These are phyloP conservation scores for Cladorrhinum sp. DNA, from an alignment of 2,329 filamentous ascomycete species.

Conservation along the genomic window DNA sequence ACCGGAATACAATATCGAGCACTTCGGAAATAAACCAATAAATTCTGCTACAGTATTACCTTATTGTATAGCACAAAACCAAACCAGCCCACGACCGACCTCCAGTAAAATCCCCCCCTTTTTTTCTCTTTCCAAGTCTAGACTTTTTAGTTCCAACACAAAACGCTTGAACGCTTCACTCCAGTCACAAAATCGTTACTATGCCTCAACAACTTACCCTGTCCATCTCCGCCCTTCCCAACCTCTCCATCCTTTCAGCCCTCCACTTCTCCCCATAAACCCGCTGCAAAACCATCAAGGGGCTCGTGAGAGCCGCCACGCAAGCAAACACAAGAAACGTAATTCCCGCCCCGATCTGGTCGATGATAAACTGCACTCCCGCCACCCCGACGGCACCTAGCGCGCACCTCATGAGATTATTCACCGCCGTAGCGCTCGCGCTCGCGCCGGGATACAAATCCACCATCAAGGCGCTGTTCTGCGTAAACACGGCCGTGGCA, in stretches of 20 bases:
- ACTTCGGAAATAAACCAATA: too few relatives aligned
- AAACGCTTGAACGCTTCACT: too few relatives aligned
- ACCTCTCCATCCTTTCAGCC: constrained; percentile 15
- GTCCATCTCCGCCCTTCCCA: constrained; percentile 8
- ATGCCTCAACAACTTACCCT: not conserved
- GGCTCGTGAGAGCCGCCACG: constrained; percentile 6
- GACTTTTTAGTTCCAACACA: too few relatives aligned
- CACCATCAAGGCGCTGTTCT: constrained; percentile 33
- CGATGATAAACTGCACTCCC: constrained; percentile 21
- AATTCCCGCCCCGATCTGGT: constrained; percentile 25
- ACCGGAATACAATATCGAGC: too few relatives aligned
- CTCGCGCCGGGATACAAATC: constrained; percentile 34
- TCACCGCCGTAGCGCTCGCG: constrained; percentile 34
- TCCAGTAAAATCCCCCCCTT: too few relatives aligned
- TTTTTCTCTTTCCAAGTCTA: too few relatives aligned
- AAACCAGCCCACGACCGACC: too few relatives aligned
- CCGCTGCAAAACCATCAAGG: constrained; percentile 20
- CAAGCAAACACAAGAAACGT: constrained; percentile 20
- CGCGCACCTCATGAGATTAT: constrained; percentile 35
- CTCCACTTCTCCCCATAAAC: constrained; percentile 23
- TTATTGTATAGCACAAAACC: too few relatives aligned
- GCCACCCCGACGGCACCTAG: constrained; percentile 34
- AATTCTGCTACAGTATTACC: too few relatives aligned
- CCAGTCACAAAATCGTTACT: too few relatives aligned
- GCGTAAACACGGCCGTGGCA: constrained; percentile 34